phyloP scores from a whole-genome alignment of 805 yeast species.

The Vanderwaltozyma polyspora region DNA sequence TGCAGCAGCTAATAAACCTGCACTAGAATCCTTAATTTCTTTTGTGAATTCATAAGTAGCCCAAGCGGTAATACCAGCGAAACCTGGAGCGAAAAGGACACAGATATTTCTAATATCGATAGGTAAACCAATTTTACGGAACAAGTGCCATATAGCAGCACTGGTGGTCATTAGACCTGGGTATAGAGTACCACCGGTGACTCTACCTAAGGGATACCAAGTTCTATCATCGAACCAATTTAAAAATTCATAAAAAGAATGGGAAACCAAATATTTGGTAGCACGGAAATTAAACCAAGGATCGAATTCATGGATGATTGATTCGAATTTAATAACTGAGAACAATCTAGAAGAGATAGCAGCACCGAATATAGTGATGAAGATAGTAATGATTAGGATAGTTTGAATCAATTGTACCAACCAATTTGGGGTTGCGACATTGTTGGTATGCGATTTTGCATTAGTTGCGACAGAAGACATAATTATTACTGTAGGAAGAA shows the following conservation, averaged over 20 bases:
- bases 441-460: too few relatives aligned
- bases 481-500: too few relatives aligned
- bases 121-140: slow-evolving; percentile 61
- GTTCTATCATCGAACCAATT: slow-evolving; percentile 99
- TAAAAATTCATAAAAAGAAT: slow-evolving; percentile 80
- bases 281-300: slow-evolving; percentile 97
- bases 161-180: slow-evolving; percentile 98
- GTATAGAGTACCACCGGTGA: slow-evolving; percentile 95
- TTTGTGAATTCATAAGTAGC: slow-evolving; percentile 78
- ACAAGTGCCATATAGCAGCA: slow-evolving; percentile 73
- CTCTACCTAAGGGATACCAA: slow-evolving; percentile 98
- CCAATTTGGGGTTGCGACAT: too few relatives aligned
- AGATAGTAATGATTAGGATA: slow-evolving; percentile 48
- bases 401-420: slow-evolving; percentile 12
- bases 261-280: slow-evolving; percentile 76
- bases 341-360: slow-evolving; percentile 86
- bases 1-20: slow-evolving; percentile 85
- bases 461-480: too few relatives aligned
- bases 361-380: slow-evolving; percentile 75
- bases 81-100: slow-evolving; percentile 93
- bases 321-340: slow-evolving; percentile 92
- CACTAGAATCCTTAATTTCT: slow-evolving; percentile 82
- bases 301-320: slow-evolving; percentile 94
- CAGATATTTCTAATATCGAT: slow-evolving; percentile 92
- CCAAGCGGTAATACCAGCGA: slow-evolving; percentile 83